Base-by-base conservation (phyloP, 2,329 filamentous ascomycete species). In the Thielaviopsis populi region DNA sequence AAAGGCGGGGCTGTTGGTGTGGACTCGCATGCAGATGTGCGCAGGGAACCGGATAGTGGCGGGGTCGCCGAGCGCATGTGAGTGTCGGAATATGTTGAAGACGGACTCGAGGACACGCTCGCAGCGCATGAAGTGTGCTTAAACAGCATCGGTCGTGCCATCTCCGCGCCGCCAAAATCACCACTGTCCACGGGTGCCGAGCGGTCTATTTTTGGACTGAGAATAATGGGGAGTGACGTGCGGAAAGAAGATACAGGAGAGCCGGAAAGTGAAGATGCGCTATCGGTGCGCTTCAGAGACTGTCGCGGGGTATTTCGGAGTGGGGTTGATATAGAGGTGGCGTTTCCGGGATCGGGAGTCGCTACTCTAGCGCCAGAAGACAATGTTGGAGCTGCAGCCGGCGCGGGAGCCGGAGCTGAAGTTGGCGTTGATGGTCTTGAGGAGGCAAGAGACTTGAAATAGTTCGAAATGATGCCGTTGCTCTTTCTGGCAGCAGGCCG, bases 171-270 rank as follows among this genome's bases (percentile, higher is more conserved):
- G 10, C 27, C 53, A 37, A 8, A n/a, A 33, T 11, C 53, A 13
- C 8, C 24, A 5, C 13, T 41, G 22, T n/a, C 22, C 15, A 37
- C 15, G 24, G 41, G 24, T 24, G 19, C 15, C 8, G 54, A 61
- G 24, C 22, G 30, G 40, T 43, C 15, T 19, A 30, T 33, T 24
- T 65, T 65, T n/a, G 63, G 59, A 24, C 59, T 65, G 4, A 43
- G 30, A 42, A 64, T 61, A n/a, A 65, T 65, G 15, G 63, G 63
- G 13, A 65, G 40, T 10, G 59, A 61, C 15, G 59, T 56, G 7
- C 48, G 43, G 4, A 65, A 27, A n/a, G 58, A 43, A 17, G 30
- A 37, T 13, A 64, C 58, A 13, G 59, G 63, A 10, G 59, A 65
- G 5, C 19, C 8, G 3, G 58, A 61, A 27, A 56, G 27, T 27